Base-by-base conservation (phyloP, 2,329 filamentous ascomycete species). In the Fusarium sp. region DNA sequence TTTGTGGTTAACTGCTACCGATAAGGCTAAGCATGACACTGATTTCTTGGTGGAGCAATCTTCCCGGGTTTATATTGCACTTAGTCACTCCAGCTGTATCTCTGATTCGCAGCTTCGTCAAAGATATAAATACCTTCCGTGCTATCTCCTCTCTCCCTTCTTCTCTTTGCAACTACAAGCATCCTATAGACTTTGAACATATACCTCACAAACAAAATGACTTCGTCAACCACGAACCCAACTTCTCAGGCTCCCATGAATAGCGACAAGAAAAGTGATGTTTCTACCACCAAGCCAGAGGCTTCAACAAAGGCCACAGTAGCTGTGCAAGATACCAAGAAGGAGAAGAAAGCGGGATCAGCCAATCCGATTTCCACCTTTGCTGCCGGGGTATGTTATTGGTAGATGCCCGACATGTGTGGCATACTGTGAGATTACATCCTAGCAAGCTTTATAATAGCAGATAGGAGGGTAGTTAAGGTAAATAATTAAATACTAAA, bases 31-130 rank as follows among this genome's bases (percentile, higher is more conserved):
- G 32, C 2, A 24, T 20, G 8, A 32, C 48, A 42, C 17, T 22
- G 36, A 65, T 57, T 56, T 65, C 48, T 24, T 57, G 48, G 36
- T 57, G 28, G 41, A 65, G 30, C 28, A 66, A 57, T 57, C 60
- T 41, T 66, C 36, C 60, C 57, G 48, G 28, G 36, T 24, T 24
- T 24, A 24, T 24, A 24, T 24, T 65, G n/a, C 28, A 18, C 8
- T 41, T n/a, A 11, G 5, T 18, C 18, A 17, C 20, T 17, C 6
- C 7, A 17, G 11, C 18, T 6, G 10, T 12, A 28, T 22, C 24
- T 38, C 24, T 28, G 18, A 17, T 28, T 13, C 18, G 28, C 18
- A 11, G 3, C 10, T 7, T 12, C 7, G 2, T 6, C 1, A 38
- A 15, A 26, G 1, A 6, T 22, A 22, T 38, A 17, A 38, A 38